These are phyloP conservation scores for Verbena officinalis DNA, from an alignment of 257 asterid genomes.

Conservation along the genomic window DNA sequence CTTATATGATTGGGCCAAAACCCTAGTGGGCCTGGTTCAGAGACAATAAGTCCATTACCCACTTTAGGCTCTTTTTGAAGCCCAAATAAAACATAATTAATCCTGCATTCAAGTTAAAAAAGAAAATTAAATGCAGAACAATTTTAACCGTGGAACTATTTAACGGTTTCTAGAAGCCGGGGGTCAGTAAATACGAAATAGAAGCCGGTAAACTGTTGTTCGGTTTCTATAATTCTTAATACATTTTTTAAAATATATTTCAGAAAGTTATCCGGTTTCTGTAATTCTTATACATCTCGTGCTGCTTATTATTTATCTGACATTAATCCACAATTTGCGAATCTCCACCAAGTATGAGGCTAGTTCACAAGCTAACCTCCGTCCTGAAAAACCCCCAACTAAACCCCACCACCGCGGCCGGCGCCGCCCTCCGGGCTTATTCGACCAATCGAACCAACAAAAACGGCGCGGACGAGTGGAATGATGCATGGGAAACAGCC, in stretches of 20 bases:
- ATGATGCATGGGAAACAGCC: conserved; percentile 89
- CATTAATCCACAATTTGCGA: not conserved
- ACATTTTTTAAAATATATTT: too few relatives aligned
- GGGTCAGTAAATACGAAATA: too few relatives aligned
- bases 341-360: conserved; percentile 41
- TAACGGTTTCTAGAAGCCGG: too few relatives aligned
- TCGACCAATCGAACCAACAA: conserved; percentile 35
- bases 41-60: not conserved
- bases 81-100: too few relatives aligned
- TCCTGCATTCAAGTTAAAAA: too few relatives aligned
- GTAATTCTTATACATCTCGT: too few relatives aligned
- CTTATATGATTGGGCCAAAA: conserved; percentile 23
- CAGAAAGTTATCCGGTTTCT: too few relatives aligned
- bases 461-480: conserved; percentile 76
- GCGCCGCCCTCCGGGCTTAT: conserved; percentile 29
- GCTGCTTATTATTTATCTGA: too few relatives aligned
- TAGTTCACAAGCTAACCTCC: conserved; percentile 38
- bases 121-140: too few relatives aligned
- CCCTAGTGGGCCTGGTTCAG: conserved; percentile 26
- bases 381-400: conserved; percentile 33
- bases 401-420: conserved; percentile 38
- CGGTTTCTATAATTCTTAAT: too few relatives aligned
- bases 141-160: too few relatives aligned
- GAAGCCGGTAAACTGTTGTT: too few relatives aligned
- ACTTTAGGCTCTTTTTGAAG: conserved; percentile 3